A percentile compares a stretch with the other conserved stretches of the same genome.
Conservation (phyloP, 192 early-diverging fungal species). For the Coemansia erecta region DNA sequence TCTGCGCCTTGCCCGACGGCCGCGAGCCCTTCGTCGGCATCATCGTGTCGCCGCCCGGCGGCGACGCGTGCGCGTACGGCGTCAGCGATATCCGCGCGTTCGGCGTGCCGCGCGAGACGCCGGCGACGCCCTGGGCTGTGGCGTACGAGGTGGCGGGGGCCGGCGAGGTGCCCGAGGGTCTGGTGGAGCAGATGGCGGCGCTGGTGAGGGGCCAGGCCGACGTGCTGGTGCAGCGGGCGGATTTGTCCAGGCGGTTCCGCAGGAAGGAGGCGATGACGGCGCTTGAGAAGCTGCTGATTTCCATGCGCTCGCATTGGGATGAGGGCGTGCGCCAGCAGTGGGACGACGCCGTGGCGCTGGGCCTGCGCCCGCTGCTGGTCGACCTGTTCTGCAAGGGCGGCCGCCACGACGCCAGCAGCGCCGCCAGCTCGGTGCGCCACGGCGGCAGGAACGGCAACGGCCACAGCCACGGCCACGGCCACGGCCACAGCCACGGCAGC, state of each 20-base stretch:
- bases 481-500: too few relatives aligned
- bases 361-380: constrained; percentile 34
- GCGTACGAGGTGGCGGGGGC: constrained; percentile 48
- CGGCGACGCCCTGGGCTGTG: constrained; percentile 14
- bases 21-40: constrained; percentile 87
- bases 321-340: constrained; percentile 25
- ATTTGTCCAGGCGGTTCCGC: constrained; percentile 56
- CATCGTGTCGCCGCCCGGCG: constrained; percentile 79
- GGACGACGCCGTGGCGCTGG: constrained; percentile 32
- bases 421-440: neutral
- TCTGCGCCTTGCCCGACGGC: constrained; percentile 64
- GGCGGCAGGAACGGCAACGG: too few relatives aligned
- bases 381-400: constrained; percentile 19
- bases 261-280: constrained; percentile 55
- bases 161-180: constrained; percentile 47
- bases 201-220: constrained; percentile 64
- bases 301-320: constrained; percentile 55
- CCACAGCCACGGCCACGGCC: too few relatives aligned
- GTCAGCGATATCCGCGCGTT: constrained; percentile 33
- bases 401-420: constrained; percentile 4
- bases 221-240: constrained; percentile 52
- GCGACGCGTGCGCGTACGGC: constrained; percentile 47
- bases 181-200: constrained; percentile 55
- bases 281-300: constrained; percentile 65
- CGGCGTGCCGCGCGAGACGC: constrained; percentile 12